phyloP scores from a whole-genome alignment of 2,329 filamentous ascomycete genomes.

The Venturia oleaginea region DNA sequence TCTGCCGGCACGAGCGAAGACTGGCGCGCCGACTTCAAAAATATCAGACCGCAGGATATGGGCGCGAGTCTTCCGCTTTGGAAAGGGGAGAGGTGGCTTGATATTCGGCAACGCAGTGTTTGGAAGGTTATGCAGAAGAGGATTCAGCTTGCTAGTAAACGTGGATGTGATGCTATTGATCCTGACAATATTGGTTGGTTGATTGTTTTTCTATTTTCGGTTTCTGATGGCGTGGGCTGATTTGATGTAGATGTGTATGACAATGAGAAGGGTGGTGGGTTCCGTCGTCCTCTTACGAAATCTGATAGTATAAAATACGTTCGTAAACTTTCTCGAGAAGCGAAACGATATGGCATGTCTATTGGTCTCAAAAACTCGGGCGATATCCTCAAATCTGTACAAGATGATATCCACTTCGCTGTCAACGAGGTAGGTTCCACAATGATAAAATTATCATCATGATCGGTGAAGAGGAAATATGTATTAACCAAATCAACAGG shows the following conservation, averaged over 20 bases:
- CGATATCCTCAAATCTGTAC: not conserved
- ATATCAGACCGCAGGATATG: constrained; percentile 18
- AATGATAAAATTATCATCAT: not conserved
- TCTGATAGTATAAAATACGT: not conserved
- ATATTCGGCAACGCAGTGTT: constrained; percentile 20
- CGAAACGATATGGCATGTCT: not conserved
- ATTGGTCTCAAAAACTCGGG: constrained; percentile 10
- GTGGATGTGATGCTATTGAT: constrained; percentile 31
- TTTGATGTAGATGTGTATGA: constrained; percentile 8
- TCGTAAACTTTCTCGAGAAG: not conserved
- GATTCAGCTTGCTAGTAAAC: constrained; percentile 20
- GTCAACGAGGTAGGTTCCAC: constrained; percentile 3
- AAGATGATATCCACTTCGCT: constrained; percentile 9
- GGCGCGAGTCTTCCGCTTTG: constrained; percentile 21
- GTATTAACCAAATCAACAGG: not conserved
- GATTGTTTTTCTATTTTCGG: not conserved
- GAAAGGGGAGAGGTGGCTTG: constrained; percentile 22
- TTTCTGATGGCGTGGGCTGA: not conserved
- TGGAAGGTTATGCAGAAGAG: constrained; percentile 22
- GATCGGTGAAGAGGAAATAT: constrained; percentile 20
- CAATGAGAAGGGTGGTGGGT: constrained; percentile 15
- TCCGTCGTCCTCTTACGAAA: not conserved
- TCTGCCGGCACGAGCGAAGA: constrained; percentile 20
- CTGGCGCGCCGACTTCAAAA: constrained; percentile 20
- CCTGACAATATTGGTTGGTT: constrained; percentile 22